Evolutionary conservation across 345 rosid species (phyloP), one percentile per base, ranked within the genome.

Genomic region (Citrus inodora): DNA sequence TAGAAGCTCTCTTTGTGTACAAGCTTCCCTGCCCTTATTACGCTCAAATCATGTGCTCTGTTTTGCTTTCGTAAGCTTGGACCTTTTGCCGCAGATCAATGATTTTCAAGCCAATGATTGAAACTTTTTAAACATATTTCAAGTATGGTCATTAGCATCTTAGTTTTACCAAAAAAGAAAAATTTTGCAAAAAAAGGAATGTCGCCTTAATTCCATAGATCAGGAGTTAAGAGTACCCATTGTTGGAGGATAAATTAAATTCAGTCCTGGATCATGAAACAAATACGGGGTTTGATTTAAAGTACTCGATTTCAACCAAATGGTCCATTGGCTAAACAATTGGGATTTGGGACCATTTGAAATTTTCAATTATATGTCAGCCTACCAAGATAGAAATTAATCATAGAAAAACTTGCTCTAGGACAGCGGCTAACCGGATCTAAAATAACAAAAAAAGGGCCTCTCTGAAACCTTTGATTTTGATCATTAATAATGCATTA

Each of bases 271-370:
- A n/a, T 21, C 64, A 40, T 40, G 21, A 24, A 10, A 30, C 40
- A 2, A 2, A 48, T 3, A 38, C 16, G 42, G 9, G 5, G n/a
- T 37, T 22, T 16, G 51, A 70, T 76, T 72, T 16, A 6, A 53
- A 62, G 35, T 67, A 58, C 38, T 48, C 22, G 67, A 73, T 28
- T 67, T 55, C 46, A 60, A 48, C 51, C 40, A 68, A 78, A 53
- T 71, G 82, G 74, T 76, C 78, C 56, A 42, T 8, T 37, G 63
- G 64, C 35, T 64, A 42, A 3, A 3, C 74, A 56, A 25, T 37
- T 79, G 78, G 70, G 79, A 28, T 76, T 33, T 72, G 84, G 82
- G 80, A 79, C 82, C 80, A 42, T 70, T 42, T 27, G 14, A 17
- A 6, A 9, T 56, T 70, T 42, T 27, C 21, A n/a, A 6, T 13